phyloP scores from a whole-genome alignment of 1,284 basidiomycete species.

The Anthracocystis setariae region DNA sequence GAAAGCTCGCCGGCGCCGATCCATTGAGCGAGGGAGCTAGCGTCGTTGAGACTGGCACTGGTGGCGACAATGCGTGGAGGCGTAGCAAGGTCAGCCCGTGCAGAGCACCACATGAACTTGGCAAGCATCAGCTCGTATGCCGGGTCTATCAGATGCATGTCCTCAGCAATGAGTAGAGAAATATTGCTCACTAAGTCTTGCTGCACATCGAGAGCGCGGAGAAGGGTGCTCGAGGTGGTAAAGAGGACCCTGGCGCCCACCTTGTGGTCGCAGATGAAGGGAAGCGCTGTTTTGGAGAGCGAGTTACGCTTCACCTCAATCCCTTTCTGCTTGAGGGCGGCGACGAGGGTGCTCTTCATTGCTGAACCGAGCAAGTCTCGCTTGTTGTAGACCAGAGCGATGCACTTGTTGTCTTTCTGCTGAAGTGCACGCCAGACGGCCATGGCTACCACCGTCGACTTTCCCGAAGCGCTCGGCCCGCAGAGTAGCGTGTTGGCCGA shows the following conservation, averaged over 20 bases:
- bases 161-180: constrained; percentile 80
- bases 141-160: constrained; percentile 84
- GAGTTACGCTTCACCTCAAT: constrained; percentile 27
- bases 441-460: constrained; percentile 74
- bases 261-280: constrained; percentile 15
- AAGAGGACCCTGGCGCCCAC: constrained; percentile 62
- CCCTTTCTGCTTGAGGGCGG: constrained; percentile 32
- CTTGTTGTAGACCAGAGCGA: constrained; percentile 18
- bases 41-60: constrained; percentile 81
- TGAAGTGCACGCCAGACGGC: constrained; percentile 36
- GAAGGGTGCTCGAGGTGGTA: constrained; percentile 66
- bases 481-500: constrained; percentile 80
- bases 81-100: neutral
- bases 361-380: constrained; percentile 26
- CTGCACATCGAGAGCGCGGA: constrained; percentile 53
- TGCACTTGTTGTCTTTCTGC: constrained; percentile 10
- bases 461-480: constrained; percentile 83
- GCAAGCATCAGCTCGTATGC: constrained; percentile 85
- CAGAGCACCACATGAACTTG: constrained; percentile 58
- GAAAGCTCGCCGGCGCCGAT: constrained; percentile 77
- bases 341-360: constrained; percentile 11
- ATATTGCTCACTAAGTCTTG: constrained; percentile 17
- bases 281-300: constrained; percentile 22
- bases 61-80: constrained; percentile 78
- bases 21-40: constrained; percentile 84